These are phyloP conservation scores for Penicillium parvum DNA, from an alignment of 495 filamentous ascomycete species.

Conservation along the genomic window DNA sequence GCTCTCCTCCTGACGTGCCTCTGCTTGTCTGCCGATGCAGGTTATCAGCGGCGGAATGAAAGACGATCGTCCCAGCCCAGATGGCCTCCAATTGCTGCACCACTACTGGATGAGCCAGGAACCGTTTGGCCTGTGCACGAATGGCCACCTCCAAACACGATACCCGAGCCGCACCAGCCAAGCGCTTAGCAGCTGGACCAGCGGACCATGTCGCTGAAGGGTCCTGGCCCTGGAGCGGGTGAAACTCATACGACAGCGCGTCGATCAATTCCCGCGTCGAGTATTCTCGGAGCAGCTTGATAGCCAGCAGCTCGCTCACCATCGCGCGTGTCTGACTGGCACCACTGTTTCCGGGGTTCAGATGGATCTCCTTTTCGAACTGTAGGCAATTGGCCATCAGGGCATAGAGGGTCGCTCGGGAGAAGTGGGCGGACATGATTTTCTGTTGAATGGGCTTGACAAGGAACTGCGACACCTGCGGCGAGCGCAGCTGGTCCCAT, in stretches of 20 bases:
- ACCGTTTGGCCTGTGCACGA: constrained; percentile 81
- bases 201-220: constrained; percentile 34
- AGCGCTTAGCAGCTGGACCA: constrained; percentile 28
- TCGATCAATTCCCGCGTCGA: constrained; percentile 82
- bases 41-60: constrained; percentile 79
- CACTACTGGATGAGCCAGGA: constrained; percentile 82
- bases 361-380: constrained; percentile 79
- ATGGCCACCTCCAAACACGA: constrained; percentile 91
- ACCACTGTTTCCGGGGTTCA: constrained; percentile 77
- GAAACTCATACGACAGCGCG: constrained; percentile 89
- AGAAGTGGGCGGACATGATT: constrained; percentile 73
- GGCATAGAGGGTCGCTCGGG: constrained; percentile 79
- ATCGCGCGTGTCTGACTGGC: constrained; percentile 76
- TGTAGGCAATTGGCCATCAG: constrained; percentile 90
- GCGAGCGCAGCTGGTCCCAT: constrained; percentile 94
- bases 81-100: constrained; percentile 92
- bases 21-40: constrained; percentile 55
- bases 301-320: constrained; percentile 87
- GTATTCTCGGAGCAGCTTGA: constrained; percentile 85
- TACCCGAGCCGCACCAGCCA: constrained; percentile 61
- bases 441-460: constrained; percentile 88
- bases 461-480: constrained; percentile 91
- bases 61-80: constrained; percentile 91
- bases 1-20: constrained; percentile 24
- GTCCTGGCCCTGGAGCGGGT: constrained; percentile 78